phyloP scores from a whole-genome alignment of 177 flowering plant species.

The Vitis hybrid region DNA sequence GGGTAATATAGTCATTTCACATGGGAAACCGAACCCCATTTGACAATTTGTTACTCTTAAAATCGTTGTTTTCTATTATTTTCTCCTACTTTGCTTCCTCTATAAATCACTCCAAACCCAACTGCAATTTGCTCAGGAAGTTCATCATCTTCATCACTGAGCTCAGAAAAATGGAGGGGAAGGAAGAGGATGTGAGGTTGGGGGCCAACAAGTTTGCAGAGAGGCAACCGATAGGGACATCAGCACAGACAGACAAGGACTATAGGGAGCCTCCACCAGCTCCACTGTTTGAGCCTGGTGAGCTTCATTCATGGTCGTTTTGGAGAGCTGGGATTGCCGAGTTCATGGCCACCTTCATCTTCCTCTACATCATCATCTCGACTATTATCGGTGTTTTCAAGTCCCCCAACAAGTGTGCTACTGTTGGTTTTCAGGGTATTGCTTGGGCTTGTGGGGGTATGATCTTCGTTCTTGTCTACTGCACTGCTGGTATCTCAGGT shows the following conservation, averaged over 20 bases:
- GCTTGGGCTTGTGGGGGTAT: constrained; percentile 94
- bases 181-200: constrained; percentile 53
- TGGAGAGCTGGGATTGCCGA: constrained; percentile 91
- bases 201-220: constrained; percentile 63
- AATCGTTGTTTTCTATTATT: too few species aligned
- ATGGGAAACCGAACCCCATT: too few species aligned
- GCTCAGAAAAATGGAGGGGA: constrained; percentile 36
- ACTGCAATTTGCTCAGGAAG: too few species aligned
- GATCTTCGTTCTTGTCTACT: constrained; percentile 90
- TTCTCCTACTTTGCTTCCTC: too few species aligned
- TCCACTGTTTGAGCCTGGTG: constrained; percentile 74
- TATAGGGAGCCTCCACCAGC: constrained; percentile 88
- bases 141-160: too few species aligned
- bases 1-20: too few species aligned
- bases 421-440: constrained; percentile 79
- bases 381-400: constrained; percentile 66
- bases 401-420: constrained; percentile 46
- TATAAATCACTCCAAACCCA: too few species aligned
- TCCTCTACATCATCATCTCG: constrained; percentile 70
- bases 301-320: constrained; percentile 79
- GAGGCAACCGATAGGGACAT: constrained; percentile 52
- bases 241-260: constrained; percentile 74
- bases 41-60: too few species aligned
- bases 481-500: constrained; percentile 93
- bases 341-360: constrained; percentile 78